A percentile compares a stretch with the other conserved stretches of the same genome.
These are phyloP conservation scores for Zoysia pacifica DNA, from an alignment of 176 grass and related monocot genomes.

Conservation along the genomic window DNA sequence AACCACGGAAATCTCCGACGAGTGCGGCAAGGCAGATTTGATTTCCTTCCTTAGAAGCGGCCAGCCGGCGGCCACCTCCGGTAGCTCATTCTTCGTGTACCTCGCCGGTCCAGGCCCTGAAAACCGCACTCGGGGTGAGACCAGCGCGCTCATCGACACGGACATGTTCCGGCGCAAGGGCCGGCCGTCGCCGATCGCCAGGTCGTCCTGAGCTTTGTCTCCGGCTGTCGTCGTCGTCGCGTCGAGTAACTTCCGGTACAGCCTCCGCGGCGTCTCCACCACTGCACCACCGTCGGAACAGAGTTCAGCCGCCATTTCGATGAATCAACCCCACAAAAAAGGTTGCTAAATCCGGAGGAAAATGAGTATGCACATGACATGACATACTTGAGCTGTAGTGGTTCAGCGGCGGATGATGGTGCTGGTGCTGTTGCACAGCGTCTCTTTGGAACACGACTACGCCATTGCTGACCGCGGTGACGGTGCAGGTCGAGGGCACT, in stretches of 20 bases:
- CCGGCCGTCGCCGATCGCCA: slow-evolving; percentile 12
- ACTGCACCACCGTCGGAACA: neutral
- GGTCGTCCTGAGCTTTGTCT: slow-evolving; percentile 36
- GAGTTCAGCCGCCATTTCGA: neutral
- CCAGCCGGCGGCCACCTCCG: slow-evolving; percentile 55
- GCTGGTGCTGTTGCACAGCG: neutral
- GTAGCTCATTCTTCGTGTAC: neutral
- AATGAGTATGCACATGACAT: neutral
- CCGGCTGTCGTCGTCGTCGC: slow-evolving; percentile 12
- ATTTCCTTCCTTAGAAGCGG: slow-evolving; percentile 53
- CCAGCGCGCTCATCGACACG: slow-evolving; percentile 16
- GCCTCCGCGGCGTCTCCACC: slow-evolving; percentile 48
- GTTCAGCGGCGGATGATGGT: slow-evolving; percentile 7
- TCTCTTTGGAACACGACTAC: slow-evolving; percentile 60
- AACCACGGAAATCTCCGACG: slow-evolving; percentile 61
- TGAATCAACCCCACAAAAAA: neutral
- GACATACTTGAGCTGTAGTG: slow-evolving; percentile 30
- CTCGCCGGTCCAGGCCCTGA: slow-evolving; percentile 11
- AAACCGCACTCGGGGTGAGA: slow-evolving; percentile 14
- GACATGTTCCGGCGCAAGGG: slow-evolving; percentile 18
- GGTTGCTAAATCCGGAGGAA: neutral
- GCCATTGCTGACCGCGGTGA: slow-evolving; percentile 71
- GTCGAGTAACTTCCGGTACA: slow-evolving; percentile 47
- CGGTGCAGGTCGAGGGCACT: slow-evolving; percentile 58
- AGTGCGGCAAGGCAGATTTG: slow-evolving; percentile 32